A percentile compares a stretch with the other conserved stretches of the same genome.
Evolutionary conservation across 2,329 filamentous ascomycete species (phyloP).

Genomic region (Cladosporium sp.): DNA sequence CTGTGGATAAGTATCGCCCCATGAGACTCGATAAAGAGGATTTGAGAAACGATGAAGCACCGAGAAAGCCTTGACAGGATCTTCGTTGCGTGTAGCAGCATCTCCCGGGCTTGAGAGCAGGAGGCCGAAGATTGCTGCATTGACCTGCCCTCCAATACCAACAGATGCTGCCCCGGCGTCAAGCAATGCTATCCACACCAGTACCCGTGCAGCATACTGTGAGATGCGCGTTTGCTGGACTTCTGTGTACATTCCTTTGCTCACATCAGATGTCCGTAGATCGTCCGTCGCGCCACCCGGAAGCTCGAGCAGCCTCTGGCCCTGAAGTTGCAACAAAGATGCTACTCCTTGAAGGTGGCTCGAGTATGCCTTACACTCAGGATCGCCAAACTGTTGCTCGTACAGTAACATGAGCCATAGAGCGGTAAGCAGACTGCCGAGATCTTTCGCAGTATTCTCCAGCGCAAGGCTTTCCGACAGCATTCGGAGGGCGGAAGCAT

Average conservation of each 20-base stretch:
- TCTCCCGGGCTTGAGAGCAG: neutral
- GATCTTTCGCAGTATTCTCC: neutral
- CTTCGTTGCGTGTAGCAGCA: neutral
- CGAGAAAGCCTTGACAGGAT: neutral
- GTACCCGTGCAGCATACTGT: neutral
- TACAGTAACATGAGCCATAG: neutral
- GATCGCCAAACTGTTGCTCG: neutral
- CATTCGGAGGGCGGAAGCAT: neutral
- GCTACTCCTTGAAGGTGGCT: constrained; percentile 1
- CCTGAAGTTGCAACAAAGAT: neutral
- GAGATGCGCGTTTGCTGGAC: neutral
- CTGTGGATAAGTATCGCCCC: neutral
- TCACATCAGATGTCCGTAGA: neutral
- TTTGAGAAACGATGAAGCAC: neutral
- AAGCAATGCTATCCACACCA: constrained; percentile 1
- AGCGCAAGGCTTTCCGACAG: neutral
- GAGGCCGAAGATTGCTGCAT: neutral
- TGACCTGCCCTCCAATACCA: neutral
- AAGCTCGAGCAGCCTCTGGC: neutral
- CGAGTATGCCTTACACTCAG: neutral
- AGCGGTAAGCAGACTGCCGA: neutral
- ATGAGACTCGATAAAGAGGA: neutral
- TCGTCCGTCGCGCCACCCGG: neutral
- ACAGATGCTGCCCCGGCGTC: neutral
- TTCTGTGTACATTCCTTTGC: neutral